Conservation (phyloP, 75 land plant species). For the Sequoia sempervirens region DNA sequence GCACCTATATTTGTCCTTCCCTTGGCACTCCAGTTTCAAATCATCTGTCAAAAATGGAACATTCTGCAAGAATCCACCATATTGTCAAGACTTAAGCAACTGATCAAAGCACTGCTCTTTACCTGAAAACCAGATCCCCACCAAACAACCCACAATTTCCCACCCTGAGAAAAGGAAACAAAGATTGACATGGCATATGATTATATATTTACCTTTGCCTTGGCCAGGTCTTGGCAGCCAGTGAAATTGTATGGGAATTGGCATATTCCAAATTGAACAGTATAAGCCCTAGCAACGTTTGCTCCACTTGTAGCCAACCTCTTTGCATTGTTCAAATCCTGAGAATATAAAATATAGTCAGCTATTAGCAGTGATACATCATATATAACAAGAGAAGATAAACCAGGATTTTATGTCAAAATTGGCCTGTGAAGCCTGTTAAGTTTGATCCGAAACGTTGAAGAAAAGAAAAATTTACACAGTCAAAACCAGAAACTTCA, state of each 20-base stretch:
- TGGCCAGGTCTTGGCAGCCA: conserved; percentile 94
- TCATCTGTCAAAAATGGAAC: conserved; percentile 72
- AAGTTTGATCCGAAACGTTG: too few relatives aligned
- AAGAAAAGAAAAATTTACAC: too few relatives aligned
- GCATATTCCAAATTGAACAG: conserved; percentile 80
- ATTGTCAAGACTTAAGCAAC: neutral
- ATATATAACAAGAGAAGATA: neutral
- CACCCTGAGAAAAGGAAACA: neutral
- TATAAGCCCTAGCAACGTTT: conserved; percentile 83
- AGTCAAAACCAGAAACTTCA: too few relatives aligned
- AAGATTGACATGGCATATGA: neutral
- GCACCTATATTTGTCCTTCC: conserved; percentile 89
- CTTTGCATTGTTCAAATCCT: conserved; percentile 94
- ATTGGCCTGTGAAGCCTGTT: neutral
- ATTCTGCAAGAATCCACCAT: conserved; percentile 46
- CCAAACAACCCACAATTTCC: neutral
- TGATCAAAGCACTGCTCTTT: neutral
- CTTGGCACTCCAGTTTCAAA: conserved; percentile 76
- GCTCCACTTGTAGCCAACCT: conserved; percentile 86
- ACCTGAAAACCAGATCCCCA: neutral
- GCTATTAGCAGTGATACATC: neutral
- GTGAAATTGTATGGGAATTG: conserved; percentile 95
- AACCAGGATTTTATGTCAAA: neutral
- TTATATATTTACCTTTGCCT: conserved; percentile 47
- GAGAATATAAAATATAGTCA: neutral